phyloP scores from a whole-genome alignment of 2,329 filamentous ascomycete species.

The Claviceps maximensis region DNA sequence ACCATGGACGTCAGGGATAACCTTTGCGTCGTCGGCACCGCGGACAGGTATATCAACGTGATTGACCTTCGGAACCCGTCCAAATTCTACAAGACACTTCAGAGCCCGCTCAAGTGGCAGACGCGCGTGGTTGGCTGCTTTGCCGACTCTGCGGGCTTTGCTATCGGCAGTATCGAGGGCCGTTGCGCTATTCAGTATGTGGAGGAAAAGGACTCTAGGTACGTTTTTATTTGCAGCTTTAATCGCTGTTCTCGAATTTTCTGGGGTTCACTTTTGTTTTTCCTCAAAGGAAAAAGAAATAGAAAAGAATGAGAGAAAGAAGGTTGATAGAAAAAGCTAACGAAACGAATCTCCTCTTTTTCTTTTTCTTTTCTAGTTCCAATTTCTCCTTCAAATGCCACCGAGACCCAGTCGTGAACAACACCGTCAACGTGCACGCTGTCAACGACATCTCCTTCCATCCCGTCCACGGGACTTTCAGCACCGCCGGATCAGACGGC shows the following conservation, averaged over 20 bases:
- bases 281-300: too few relatives aligned
- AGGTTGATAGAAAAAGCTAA: background rate
- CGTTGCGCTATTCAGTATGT: slow-evolving; percentile 97
- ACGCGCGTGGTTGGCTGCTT: slow-evolving; percentile 93
- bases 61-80: slow-evolving; percentile 79
- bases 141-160: slow-evolving; percentile 79
- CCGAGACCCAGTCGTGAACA: slow-evolving; percentile 63
- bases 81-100: slow-evolving; percentile 90
- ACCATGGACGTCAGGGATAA: slow-evolving; percentile 84
- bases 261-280: too few relatives aligned
- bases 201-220: slow-evolving; percentile 81
- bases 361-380: slow-evolving; percentile 35
- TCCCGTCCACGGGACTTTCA: slow-evolving; percentile 93
- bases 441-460: slow-evolving; percentile 98
- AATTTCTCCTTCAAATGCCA: slow-evolving; percentile 99
- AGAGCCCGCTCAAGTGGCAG: slow-evolving; percentile 97
- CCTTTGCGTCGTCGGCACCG: slow-evolving; percentile 81
- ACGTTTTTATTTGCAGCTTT: slow-evolving; percentile 7
- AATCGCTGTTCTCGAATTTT: too few relatives aligned
- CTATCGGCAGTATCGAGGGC: slow-evolving; percentile 91
- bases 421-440: slow-evolving; percentile 78
- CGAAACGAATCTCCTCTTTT: background rate
- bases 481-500: slow-evolving; percentile 86
- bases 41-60: slow-evolving; percentile 92
- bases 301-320: background rate